Evolutionary conservation across 2,329 filamentous ascomycete genomes (phyloP).

Genomic region (Exophiala bonariae): DNA sequence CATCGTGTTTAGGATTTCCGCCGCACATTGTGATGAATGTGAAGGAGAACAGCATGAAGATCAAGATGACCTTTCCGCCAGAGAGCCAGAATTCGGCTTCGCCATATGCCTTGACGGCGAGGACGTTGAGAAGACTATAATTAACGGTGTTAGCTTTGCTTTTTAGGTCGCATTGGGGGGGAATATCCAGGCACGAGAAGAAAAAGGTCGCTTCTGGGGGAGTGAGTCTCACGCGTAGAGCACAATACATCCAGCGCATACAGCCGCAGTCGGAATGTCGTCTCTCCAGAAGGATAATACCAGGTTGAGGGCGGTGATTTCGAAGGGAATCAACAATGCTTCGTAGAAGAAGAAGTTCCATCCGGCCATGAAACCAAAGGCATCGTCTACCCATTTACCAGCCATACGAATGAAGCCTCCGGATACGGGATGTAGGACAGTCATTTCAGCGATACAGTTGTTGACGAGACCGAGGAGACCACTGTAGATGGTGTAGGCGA

Average conservation of each 20-base stretch:
- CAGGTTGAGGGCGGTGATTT: slow-evolving; percentile 42
- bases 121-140: slow-evolving; percentile 58
- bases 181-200: background rate
- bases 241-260: slow-evolving; percentile 39
- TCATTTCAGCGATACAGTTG: slow-evolving; percentile 46
- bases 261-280: slow-evolving; percentile 37
- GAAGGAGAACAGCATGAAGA: slow-evolving; percentile 67
- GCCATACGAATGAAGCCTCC: slow-evolving; percentile 41
- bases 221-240: slow-evolving; percentile 36
- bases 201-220: slow-evolving; percentile 24
- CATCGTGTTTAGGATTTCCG: slow-evolving; percentile 69
- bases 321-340: slow-evolving; percentile 39
- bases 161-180: background rate
- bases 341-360: slow-evolving; percentile 51
- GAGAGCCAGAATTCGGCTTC: slow-evolving; percentile 70
- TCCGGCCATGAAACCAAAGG: slow-evolving; percentile 43
- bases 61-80: slow-evolving; percentile 65
- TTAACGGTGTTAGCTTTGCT: background rate
- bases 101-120: slow-evolving; percentile 68
- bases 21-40: slow-evolving; percentile 81
- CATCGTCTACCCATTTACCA: slow-evolving; percentile 46
- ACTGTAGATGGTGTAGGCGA: slow-evolving; percentile 35
- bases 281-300: slow-evolving; percentile 42
- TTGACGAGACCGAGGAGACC: slow-evolving; percentile 37
- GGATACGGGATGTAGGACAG: slow-evolving; percentile 42